Conservation (phyloP, 345 rosid genomes). For the Populus alba region DNA sequence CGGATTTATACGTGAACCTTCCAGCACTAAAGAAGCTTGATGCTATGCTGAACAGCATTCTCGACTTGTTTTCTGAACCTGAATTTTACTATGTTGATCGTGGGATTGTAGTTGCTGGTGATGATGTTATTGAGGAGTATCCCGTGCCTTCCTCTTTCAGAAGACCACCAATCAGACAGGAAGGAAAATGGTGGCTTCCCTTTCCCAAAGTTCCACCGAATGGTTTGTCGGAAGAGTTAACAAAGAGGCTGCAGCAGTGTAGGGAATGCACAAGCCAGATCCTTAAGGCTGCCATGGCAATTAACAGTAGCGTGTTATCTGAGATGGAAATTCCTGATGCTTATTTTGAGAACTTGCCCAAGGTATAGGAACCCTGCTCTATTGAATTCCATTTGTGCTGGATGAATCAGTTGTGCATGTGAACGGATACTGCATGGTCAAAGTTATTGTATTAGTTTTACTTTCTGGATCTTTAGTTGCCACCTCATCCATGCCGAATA, state of each 20-base stretch:
- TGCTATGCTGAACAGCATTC: slow-evolving; percentile 23
- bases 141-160: slow-evolving; percentile 3
- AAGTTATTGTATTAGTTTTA: not conserved
- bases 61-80: slow-evolving; percentile 17
- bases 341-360: slow-evolving; percentile 26
- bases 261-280: slow-evolving; percentile 30
- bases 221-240: slow-evolving; percentile 23
- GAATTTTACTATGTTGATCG: slow-evolving; percentile 31
- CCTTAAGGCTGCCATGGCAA: slow-evolving; percentile 33
- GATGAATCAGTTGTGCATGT: not conserved
- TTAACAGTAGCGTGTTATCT: slow-evolving; percentile 17
- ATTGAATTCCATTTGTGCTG: not conserved
- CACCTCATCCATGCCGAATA: not conserved
- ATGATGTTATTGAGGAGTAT: not conserved
- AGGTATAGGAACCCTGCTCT: slow-evolving; percentile 12
- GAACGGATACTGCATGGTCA: not conserved
- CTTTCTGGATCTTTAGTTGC: not conserved
- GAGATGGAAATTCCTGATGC: slow-evolving; percentile 28
- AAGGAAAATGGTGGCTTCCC: slow-evolving; percentile 35
- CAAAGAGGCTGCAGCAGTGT: slow-evolving; percentile 20
- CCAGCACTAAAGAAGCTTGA: slow-evolving; percentile 36
- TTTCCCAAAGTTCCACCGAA: slow-evolving; percentile 21
- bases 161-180: slow-evolving; percentile 14
- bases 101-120: slow-evolving; percentile 11
- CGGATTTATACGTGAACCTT: slow-evolving; percentile 25